Conservation (phyloP, 441 rosid genomes). For the Geranium incanum region DNA sequence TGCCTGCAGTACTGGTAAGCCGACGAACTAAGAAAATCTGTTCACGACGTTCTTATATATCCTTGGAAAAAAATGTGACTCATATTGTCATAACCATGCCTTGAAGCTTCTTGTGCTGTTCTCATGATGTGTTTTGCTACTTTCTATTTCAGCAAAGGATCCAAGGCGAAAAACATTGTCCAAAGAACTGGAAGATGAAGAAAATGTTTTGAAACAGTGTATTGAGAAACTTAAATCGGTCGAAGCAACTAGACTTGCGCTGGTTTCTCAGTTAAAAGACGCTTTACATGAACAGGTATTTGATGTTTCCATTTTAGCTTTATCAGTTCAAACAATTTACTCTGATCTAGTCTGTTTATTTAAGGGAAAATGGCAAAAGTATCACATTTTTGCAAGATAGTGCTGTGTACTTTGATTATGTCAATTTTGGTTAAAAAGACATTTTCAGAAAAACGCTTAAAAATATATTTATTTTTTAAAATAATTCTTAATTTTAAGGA, state of each 20-base stretch:
- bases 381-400: too few relatives aligned
- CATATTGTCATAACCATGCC: not conserved
- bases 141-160: conserved; percentile 40
- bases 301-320: not conserved
- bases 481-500: too few relatives aligned
- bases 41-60: conserved; percentile 4
- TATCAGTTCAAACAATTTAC: not conserved
- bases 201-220: conserved; percentile 55
- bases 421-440: too few relatives aligned
- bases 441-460: too few relatives aligned
- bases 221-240: conserved; percentile 69
- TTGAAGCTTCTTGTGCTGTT: conserved; percentile 17
- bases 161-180: conserved; percentile 51
- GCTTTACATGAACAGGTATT: conserved; percentile 71
- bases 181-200: conserved; percentile 64
- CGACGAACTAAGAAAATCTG: not conserved
- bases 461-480: too few relatives aligned
- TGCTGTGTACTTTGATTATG: too few relatives aligned
- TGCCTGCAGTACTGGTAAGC: conserved; percentile 53
- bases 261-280: conserved; percentile 76
- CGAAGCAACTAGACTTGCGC: conserved; percentile 57
- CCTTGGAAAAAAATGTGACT: not conserved
- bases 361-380: too few relatives aligned
- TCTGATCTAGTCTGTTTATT: not conserved
- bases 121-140: not conserved